These are phyloP conservation scores for Solanum lycopersicoides DNA, from an alignment of 257 asterid genomes.

Conservation along the genomic window DNA sequence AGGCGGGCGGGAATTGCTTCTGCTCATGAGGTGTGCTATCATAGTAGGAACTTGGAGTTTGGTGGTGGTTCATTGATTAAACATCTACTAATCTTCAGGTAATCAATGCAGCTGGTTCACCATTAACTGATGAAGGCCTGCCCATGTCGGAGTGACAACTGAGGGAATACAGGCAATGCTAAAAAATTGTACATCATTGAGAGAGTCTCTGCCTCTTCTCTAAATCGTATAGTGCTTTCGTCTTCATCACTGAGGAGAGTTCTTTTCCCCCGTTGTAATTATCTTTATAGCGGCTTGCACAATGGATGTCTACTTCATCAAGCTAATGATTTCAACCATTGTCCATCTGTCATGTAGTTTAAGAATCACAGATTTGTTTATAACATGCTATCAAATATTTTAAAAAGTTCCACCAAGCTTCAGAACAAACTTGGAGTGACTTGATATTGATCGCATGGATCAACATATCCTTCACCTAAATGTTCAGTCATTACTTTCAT, in stretches of 20 bases:
- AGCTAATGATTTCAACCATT: neutral
- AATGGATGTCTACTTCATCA: neutral
- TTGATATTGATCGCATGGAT: neutral
- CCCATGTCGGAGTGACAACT: neutral
- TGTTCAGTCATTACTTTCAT: neutral
- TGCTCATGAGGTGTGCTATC: too few relatives aligned
- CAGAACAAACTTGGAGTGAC: neutral
- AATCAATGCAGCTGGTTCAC: neutral
- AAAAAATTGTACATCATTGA: neutral
- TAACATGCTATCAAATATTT: neutral
- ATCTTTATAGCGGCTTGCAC: neutral
- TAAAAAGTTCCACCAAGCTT: neutral
- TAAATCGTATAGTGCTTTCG: neutral
- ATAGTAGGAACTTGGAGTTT: too few relatives aligned
- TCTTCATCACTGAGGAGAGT: neutral
- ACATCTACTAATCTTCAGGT: neutral
- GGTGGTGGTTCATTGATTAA: too few relatives aligned
- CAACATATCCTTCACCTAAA: neutral
- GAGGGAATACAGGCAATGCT: neutral
- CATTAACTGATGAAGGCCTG: neutral
- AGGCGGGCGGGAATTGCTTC: too few relatives aligned
- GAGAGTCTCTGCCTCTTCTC: neutral
- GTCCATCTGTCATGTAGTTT: neutral
- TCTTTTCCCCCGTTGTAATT: neutral
- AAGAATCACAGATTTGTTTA: too few relatives aligned